Conservation (phyloP, 73 alveolate genomes). For the Urostyla sp. region DNA sequence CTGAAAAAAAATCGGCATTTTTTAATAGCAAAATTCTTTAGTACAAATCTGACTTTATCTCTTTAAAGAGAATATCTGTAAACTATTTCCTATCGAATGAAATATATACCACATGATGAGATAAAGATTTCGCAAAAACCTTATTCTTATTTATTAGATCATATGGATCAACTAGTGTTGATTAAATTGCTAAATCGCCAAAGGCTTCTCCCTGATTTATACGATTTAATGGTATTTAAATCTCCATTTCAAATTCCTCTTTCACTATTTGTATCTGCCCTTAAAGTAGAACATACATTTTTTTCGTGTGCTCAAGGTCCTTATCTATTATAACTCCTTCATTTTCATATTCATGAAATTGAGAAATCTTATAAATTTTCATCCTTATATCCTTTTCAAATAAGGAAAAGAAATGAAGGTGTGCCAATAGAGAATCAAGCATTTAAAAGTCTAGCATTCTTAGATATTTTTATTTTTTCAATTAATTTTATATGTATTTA, state of each 20-base stretch:
- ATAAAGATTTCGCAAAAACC: neutral
- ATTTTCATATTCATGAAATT: neutral
- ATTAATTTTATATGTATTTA: slow-evolving; percentile 1
- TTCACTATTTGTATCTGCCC: slow-evolving; percentile 13
- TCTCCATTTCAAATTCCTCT: neutral
- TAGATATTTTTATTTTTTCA: neutral
- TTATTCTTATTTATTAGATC: neutral
- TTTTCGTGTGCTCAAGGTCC: slow-evolving; percentile 33
- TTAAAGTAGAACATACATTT: slow-evolving; percentile 26
- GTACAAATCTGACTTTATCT: neutral
- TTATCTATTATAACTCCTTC: neutral
- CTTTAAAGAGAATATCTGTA: neutral
- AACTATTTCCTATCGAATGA: slow-evolving; percentile 39
- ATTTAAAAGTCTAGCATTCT: slow-evolving; percentile 19
- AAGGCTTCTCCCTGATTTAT: slow-evolving; percentile 45
- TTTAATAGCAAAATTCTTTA: slow-evolving; percentile 33
- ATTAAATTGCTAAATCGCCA: slow-evolving; percentile 41
- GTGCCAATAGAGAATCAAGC: slow-evolving; percentile 23
- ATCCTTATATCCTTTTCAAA: slow-evolving; percentile 36
- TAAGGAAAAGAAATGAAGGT: slow-evolving; percentile 31
- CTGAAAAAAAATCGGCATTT: slow-evolving; percentile 35
- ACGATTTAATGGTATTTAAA: neutral
- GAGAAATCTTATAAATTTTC: slow-evolving; percentile 17
- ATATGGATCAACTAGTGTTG: slow-evolving; percentile 20
- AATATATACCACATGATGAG: neutral